Evolutionary conservation across 441 rosid genomes (phyloP).

Genomic region (Euphorbia celastroides): DNA sequence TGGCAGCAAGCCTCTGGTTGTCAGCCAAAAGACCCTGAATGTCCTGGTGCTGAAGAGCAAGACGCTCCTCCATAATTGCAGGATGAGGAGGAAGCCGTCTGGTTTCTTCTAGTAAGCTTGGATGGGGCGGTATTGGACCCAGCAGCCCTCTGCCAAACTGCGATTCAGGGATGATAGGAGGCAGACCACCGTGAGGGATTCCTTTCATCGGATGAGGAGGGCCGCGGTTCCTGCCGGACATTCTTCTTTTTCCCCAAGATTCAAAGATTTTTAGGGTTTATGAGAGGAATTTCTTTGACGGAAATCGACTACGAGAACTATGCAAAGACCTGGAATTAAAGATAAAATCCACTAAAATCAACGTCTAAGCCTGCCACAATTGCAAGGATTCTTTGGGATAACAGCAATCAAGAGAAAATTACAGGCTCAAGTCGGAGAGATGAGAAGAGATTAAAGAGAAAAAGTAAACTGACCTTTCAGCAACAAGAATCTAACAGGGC

Average conservation of each 20-base stretch:
- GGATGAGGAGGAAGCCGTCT: conserved; percentile 61
- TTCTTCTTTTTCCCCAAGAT: conserved; percentile 16
- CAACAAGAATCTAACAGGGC: neutral
- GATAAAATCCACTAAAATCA: neutral
- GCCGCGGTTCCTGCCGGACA: conserved; percentile 86
- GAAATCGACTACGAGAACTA: neutral
- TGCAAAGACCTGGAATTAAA: neutral
- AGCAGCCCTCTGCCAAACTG: conserved; percentile 42
- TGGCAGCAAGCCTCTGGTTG: conserved; percentile 80
- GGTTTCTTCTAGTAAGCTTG: conserved; percentile 54
- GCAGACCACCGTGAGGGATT: conserved; percentile 42
- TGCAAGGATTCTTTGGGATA: neutral
- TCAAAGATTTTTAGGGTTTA: neutral
- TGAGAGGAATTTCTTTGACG: neutral
- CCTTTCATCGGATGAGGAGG: conserved; percentile 57
- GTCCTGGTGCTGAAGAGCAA: conserved; percentile 77
- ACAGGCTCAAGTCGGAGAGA: neutral
- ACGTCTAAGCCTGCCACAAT: neutral
- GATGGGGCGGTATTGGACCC: conserved; percentile 53
- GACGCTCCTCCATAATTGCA: conserved; percentile 63
- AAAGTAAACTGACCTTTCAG: neutral
- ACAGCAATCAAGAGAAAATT: neutral
- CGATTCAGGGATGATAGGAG: conserved; percentile 24
- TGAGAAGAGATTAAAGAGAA: neutral
- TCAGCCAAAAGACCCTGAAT: conserved; percentile 82